Base-by-base conservation (phyloP, 257 asterid genomes). In the Datura wrightii region DNA sequence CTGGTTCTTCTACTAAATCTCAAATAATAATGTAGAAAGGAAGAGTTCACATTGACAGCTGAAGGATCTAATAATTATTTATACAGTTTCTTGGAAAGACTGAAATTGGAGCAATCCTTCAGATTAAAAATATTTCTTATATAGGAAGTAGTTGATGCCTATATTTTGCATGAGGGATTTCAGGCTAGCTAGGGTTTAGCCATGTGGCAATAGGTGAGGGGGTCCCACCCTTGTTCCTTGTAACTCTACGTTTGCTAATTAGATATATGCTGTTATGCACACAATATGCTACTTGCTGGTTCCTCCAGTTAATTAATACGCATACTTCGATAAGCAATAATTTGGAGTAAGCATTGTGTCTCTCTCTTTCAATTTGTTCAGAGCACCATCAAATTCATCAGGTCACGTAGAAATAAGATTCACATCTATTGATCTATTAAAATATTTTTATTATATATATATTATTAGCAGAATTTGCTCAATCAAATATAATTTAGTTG, bases 201-300 rank as follows among this genome's bases (percentile, higher is more conserved):
- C 83, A 84, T 76, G 83, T 84, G 83, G 66, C 83, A 74, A 24
- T 46, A 72, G 82, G 76, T 44, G 53, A 19, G 62, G 42, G 18
- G 42, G 18, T 0, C 14, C 66, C n/a, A 44, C 36, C 36, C 52
- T 41, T 42, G 7, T 41, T 69, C 54, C 67, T 39, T 54, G 53
- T 56, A 37, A n/a, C 53, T 56, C 52, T 53, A 52, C 48, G 79
- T 24, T 66, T 18, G 18, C 54, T 19, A 69, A 11, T 19, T 11
- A 14, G n/a, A 63, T 34, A 36, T 50, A 15, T 67, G 58, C 63
- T 52, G 55, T 55, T 56, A 58, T 71, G 60, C 82, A 56, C 15
- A 6, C 14, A 19, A 42, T 72, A 74, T 24, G 56, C 3, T 13
- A 66, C 14, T 14, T 66, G n/a, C 24, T 48, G 19, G 19, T 2